A percentile compares a stretch with the other conserved stretches of the same genome.
Evolutionary conservation across 1,139 yeast species (phyloP).

Genomic region (Suhomyces bolitotheri): DNA sequence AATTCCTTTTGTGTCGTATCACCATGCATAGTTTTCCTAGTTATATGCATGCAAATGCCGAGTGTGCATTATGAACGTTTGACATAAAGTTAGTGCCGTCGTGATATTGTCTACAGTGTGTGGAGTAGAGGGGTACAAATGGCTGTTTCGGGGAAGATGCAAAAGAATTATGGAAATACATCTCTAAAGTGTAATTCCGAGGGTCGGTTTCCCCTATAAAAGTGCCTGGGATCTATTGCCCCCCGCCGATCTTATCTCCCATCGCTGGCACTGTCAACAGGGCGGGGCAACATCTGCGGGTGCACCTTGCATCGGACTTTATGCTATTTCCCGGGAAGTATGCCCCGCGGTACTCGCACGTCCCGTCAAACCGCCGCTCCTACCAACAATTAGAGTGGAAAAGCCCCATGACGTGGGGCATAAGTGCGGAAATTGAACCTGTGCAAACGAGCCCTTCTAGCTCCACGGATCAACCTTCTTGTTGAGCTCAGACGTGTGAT

Average conservation of each 20-base stretch:
- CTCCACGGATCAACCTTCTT: no score
- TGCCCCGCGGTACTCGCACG: conserved; percentile 1
- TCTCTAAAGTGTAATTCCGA: not conserved
- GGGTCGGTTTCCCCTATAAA: not conserved
- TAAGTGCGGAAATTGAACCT: not conserved
- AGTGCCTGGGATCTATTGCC: not conserved
- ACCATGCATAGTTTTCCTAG: not conserved
- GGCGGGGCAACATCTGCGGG: not conserved
- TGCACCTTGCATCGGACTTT: not conserved
- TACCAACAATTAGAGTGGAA: no score
- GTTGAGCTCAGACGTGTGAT: no score
- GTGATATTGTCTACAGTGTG: not conserved
- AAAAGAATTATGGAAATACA: no score
- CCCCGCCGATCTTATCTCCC: not conserved
- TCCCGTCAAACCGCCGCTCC: not conserved
- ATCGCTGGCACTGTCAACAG: not conserved
- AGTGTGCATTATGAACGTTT: no score
- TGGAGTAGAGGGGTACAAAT: not conserved
- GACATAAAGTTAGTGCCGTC: no score
- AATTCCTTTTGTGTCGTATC: not conserved
- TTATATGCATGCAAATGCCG: not conserved
- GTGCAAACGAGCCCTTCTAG: not conserved
- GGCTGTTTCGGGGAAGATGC: not conserved
- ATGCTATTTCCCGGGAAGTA: not conserved
- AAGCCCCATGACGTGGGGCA: not conserved